These are phyloP conservation scores for Pseudopyricularia cyperi DNA, from an alignment of 2,329 filamentous ascomycete genomes.

Conservation along the genomic window DNA sequence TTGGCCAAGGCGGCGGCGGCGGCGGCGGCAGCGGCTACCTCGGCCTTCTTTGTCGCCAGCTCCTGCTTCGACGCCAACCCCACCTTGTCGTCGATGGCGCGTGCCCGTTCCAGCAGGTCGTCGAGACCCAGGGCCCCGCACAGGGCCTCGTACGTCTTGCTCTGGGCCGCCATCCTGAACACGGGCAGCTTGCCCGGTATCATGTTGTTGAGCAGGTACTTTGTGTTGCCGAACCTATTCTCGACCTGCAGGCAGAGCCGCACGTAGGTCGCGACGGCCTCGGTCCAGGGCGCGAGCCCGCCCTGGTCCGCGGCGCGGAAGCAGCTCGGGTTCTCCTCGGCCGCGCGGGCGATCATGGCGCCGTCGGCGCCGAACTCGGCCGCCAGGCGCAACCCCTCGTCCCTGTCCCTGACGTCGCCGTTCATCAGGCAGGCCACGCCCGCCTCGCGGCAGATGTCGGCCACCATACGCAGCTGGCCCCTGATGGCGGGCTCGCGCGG, in stretches of 20 bases:
- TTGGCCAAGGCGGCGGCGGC: conserved; percentile 14
- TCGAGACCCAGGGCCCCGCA: conserved; percentile 50
- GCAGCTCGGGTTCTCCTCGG: conserved; percentile 82
- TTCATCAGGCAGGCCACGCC: conserved; percentile 95
- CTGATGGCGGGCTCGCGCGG: conserved; percentile 79
- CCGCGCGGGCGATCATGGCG: conserved; percentile 91
- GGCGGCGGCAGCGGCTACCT: conserved; percentile 1
- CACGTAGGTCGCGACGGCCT: conserved; percentile 67
- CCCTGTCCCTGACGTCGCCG: conserved; percentile 69
- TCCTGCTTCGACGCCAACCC: conserved; percentile 30
- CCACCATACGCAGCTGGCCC: conserved; percentile 75
- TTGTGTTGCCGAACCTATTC: conserved; percentile 86
- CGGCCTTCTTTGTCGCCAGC: conserved; percentile 27
- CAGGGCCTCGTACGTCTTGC: conserved; percentile 59
- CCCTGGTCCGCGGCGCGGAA: conserved; percentile 61
- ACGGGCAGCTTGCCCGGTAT: conserved; percentile 64
- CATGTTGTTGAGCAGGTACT: conserved; percentile 76
- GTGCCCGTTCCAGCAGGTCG: conserved; percentile 50
- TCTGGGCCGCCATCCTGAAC: conserved; percentile 47
- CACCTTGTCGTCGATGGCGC: conserved; percentile 49
- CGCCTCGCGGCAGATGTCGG: conserved; percentile 62
- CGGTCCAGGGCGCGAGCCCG: conserved; percentile 59
- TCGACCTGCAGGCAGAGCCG: conserved; percentile 60
- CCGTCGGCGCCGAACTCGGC: conserved; percentile 77
- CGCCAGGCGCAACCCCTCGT: conserved; percentile 59